Base-by-base conservation (phyloP, 352 stramenopile genomes). In the Globisporangium paddicum region DNA sequence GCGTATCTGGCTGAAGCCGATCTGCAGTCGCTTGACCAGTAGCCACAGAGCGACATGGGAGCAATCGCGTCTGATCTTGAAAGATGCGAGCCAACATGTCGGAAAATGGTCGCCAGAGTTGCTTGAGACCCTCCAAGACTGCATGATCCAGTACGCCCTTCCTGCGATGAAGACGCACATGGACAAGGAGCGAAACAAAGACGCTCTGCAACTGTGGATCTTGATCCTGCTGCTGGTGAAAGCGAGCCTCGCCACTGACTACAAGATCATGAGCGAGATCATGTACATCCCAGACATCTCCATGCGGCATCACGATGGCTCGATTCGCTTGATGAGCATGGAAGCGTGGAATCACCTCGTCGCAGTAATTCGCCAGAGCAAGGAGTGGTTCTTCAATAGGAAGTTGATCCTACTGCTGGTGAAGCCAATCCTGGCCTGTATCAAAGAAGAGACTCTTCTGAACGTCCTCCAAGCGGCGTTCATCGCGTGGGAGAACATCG, bases 341-440 rank as follows among this genome's bases (percentile, higher is more conserved):
- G 67, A 87, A 52, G 68, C 60, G 30, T 90, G 81, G 81, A 49
- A 56, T 16, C 49, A 69, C n/a, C 45, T 90, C 2, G 66, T 82
- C 1, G 54, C 66, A 18, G 67, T 87, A 19, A 87, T 89, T 49
- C 77, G 67, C 19, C 49, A 70, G 16, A 77, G 58, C 30, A 52
- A 72, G 2, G 62, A 75, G 11, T 90, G 81, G 81, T 42, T 87
- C 11, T 84, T 87, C 48, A 82, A 87, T 52, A 80, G 77, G 21
- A 64, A 68, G 0, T 57, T 86, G 6, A 58, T 89, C 2, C 62
- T 71, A 60, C 66, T 90, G 32, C 58, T 90, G 19, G 46, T 74
- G 26, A 69, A 67, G 26, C 81, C 81, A 9, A 70, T 87, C 5
- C 53, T 79, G 8, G 50, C 71, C 13, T 75, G 76, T 41, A 55